A percentile compares a stretch with the other conserved stretches of the same genome.
Evolutionary conservation across 345 rosid genomes (phyloP).

Genomic region (Reutealis trisperma): DNA sequence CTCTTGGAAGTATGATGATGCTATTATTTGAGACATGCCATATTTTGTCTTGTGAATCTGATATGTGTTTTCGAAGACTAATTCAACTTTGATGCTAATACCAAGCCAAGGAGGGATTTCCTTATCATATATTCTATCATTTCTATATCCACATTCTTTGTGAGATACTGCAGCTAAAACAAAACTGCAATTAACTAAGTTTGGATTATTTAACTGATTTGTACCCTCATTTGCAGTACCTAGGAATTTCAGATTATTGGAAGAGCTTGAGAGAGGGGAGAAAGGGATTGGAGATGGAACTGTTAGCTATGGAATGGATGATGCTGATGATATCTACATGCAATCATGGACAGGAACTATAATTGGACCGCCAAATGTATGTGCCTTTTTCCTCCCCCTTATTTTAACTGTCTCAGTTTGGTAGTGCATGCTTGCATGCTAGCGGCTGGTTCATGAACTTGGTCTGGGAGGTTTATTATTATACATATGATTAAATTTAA

Average conservation of each 20-base stretch:
- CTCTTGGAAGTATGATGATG: neutral
- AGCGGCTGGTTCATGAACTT: neutral
- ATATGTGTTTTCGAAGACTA: neutral
- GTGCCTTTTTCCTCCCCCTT: conserved; percentile 7
- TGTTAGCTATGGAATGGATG: conserved; percentile 99
- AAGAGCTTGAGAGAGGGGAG: conserved; percentile 85
- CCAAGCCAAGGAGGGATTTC: neutral
- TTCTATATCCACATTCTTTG: neutral
- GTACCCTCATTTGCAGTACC: conserved; percentile 49
- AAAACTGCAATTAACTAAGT: neutral
- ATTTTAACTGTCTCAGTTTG: neutral
- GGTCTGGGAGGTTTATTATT: neutral
- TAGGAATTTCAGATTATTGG: conserved; percentile 67
- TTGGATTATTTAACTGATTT: conserved; percentile 11
- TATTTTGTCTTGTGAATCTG: neutral
- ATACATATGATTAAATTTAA: neutral
- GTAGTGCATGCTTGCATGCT: neutral
- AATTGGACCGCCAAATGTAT: conserved; percentile 68
- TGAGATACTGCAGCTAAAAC: neutral
- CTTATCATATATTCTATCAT: neutral
- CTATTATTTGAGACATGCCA: neutral
- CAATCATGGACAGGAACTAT: conserved; percentile 91
- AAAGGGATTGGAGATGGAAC: conserved; percentile 94
- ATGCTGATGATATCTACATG: conserved; percentile 90
- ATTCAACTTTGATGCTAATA: neutral